Evolutionary conservation across 2,329 filamentous ascomycete species (phyloP), one percentile per base, ranked within the genome.

Genomic region (Teratosphaeria epicoccoides): DNA sequence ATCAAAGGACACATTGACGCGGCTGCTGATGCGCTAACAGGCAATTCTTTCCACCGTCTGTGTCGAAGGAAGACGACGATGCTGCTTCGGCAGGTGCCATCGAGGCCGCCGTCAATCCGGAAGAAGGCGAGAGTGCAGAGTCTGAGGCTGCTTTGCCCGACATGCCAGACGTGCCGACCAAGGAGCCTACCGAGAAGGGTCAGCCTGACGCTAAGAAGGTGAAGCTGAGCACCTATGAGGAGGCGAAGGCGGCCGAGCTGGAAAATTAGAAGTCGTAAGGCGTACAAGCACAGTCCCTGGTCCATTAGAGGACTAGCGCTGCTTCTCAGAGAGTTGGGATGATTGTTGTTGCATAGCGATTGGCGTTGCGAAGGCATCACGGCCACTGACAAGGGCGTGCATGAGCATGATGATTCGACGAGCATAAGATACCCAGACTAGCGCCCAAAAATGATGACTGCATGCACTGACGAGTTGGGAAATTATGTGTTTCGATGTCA

Each of bases 161-260:
- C 6, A 69, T 78, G 12, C 75, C 76, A 25, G 71, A 77, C 57
- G 69, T 72, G 14, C 74, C 75, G 2, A 76, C 71, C 10, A 59
- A 67, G 33, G 73, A 76, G 45, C 75, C 73, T 4, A 63, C 63
- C n/a, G 62, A 70, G 29, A 60, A 68, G n/a, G 71, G 67, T 23
- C 63, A 75, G 59, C 70, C 71, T 20, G 69, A 70, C 12, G 53
- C 68, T 44, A 78, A 78, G 65, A 76, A 73, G 63, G 68, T 69
- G 56, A 78, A 74, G 66, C 50, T 62, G 26, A 43, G 29, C 3
- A 29, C 40, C 33, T 20, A 14, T 17, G 33, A 40, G 14, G 33
- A 4, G 33, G 2, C 14, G 33, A 20, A 20, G 33, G 33, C 7
- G 9, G 33, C n/a, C 20, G 33, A 40, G 33, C 14, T 17, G 7